These are phyloP conservation scores for Solanum peruvianum DNA, from an alignment of 257 asterid genomes.

Conservation along the genomic window DNA sequence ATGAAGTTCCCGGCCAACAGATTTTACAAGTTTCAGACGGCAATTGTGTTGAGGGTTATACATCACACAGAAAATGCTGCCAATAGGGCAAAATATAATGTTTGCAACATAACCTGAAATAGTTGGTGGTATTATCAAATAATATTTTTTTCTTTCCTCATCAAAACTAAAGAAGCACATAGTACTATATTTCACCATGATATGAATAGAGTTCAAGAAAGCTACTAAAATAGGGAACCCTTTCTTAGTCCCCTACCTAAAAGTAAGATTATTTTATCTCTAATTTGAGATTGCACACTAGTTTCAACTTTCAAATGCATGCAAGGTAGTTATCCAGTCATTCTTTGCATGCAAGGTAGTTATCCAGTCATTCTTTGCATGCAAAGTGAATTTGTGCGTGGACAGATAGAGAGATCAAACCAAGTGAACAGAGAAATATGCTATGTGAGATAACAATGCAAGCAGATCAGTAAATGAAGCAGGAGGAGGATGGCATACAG, in stretches of 20 bases:
- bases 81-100: not conserved
- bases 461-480: not conserved
- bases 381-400: not conserved
- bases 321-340: not conserved
- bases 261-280: not conserved
- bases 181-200: not conserved
- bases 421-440: not conserved
- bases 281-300: not conserved
- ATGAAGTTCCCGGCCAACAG: not conserved
- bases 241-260: not conserved
- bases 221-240: not conserved
- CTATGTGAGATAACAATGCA: not conserved
- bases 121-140: not conserved
- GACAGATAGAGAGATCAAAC: not conserved
- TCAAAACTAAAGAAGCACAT: not conserved
- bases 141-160: not conserved
- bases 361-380: not conserved
- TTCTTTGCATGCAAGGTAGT: not conserved
- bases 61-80: not conserved
- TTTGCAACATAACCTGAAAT: not conserved
- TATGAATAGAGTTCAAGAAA: not conserved
- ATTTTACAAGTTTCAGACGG: not conserved
- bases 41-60: not conserved
- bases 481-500: slow-evolving; percentile 16
- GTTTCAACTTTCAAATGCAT: not conserved